Conservation (phyloP, 768 basidiomycete genomes). For the Lepiota brunneoincarnata region DNA sequence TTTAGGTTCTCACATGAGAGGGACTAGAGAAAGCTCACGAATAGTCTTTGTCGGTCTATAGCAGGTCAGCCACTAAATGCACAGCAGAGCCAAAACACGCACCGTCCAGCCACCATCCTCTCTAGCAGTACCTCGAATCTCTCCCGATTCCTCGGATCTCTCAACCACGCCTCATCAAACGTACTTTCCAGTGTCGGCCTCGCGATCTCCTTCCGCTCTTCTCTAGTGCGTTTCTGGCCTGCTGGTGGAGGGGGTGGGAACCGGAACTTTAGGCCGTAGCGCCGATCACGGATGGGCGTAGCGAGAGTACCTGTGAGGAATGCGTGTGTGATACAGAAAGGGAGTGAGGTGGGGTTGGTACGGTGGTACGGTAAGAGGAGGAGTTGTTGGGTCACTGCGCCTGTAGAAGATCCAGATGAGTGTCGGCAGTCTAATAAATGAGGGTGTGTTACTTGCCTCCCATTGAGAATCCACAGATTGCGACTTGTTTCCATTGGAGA, state of each 20-base stretch:
- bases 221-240: conserved; percentile 9
- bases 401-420: conserved; percentile 18
- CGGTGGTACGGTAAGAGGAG: conserved; percentile 35
- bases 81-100: background rate
- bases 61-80: background rate
- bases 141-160: conserved; percentile 9
- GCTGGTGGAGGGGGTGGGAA: conserved; percentile 1
- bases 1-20: background rate
- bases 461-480: conserved; percentile 50
- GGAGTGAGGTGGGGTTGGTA: conserved; percentile 27
- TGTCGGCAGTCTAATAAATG: background rate
- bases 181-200: conserved; percentile 8
- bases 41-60: conserved; percentile 13
- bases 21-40: conserved; percentile 5
- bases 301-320: conserved; percentile 33
- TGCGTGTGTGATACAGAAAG: conserved; percentile 39
- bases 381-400: conserved; percentile 41
- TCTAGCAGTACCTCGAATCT: conserved; percentile 12
- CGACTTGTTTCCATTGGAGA: conserved; percentile 38
- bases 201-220: conserved; percentile 13
- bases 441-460: conserved; percentile 31
- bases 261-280: conserved; percentile 2
- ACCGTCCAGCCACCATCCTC: conserved; percentile 13
- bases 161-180: conserved; percentile 13
- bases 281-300: background rate